phyloP scores from a whole-genome alignment of 2,329 filamentous ascomycete genomes.

The Ciborinia camelliae region DNA sequence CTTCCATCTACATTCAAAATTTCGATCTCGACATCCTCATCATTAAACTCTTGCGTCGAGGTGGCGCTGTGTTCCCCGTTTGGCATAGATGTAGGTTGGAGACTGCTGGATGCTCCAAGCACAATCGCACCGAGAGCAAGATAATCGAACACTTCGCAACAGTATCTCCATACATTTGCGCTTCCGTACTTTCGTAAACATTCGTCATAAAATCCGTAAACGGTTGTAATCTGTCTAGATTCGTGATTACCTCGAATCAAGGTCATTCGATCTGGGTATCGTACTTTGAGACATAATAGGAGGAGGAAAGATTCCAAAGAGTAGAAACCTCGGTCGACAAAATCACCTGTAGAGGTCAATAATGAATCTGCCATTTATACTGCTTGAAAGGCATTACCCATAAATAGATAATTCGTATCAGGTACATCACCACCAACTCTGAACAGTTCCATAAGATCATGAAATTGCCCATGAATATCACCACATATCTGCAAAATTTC shows the following conservation, averaged over 20 bases:
- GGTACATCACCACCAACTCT: constrained; percentile 89
- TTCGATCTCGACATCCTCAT: constrained; percentile 85
- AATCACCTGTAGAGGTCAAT: constrained; percentile 63
- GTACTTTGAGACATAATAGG: constrained; percentile 91
- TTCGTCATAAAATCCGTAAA: constrained; percentile 98
- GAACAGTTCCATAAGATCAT: constrained; percentile 95
- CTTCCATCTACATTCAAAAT: constrained; percentile 82
- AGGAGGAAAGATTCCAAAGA: constrained; percentile 95
- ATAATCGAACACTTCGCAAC: constrained; percentile 97
- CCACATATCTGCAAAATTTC: constrained; percentile 69
- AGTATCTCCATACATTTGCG: constrained; percentile 95
- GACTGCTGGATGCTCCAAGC: constrained; percentile 73
- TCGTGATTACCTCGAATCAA: constrained; percentile 95
- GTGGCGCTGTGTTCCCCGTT: constrained; percentile 43
- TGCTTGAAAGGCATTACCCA: constrained; percentile 57
- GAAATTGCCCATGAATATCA: constrained; percentile 95
- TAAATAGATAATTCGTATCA: constrained; percentile 95
- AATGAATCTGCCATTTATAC: neutral
- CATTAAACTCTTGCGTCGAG: constrained; percentile 47
- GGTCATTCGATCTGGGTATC: constrained; percentile 95
- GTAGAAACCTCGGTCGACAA: constrained; percentile 97
- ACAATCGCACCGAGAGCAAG: constrained; percentile 97
- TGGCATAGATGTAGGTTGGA: constrained; percentile 47
- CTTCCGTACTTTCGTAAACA: constrained; percentile 94
- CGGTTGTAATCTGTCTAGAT: constrained; percentile 92